Conservation (phyloP, 2,329 filamentous ascomycete genomes). For the Talaromyces pinophilus region DNA sequence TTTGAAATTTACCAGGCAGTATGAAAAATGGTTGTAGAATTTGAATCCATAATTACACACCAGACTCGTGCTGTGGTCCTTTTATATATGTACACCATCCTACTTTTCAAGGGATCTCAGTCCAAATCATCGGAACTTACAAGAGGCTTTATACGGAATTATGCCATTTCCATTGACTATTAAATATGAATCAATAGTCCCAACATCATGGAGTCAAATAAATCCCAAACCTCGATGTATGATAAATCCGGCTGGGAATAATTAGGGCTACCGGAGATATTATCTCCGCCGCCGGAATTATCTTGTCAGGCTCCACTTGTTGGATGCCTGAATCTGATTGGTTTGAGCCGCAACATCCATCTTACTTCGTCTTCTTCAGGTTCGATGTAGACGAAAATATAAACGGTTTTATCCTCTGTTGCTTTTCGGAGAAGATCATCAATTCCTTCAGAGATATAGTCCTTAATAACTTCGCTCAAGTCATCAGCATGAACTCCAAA, state of each 20-base stretch:
- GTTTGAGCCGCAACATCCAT: neutral
- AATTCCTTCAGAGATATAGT: neutral
- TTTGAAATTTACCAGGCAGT: too few relatives aligned
- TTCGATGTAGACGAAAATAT: neutral
- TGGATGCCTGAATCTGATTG: neutral
- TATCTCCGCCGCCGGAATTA: slow-evolving; percentile 20
- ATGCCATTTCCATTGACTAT: neutral
- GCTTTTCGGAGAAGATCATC: neutral
- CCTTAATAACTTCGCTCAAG: too few relatives aligned
- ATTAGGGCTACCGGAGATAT: slow-evolving; percentile 20
- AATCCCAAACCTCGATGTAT: neutral
- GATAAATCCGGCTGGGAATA: neutral
- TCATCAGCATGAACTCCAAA: neutral
- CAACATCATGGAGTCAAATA: neutral
- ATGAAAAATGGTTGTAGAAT: too few relatives aligned
- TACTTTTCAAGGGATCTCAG: neutral
- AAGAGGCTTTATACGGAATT: neutral
- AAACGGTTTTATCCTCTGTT: neutral
- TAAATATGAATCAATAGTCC: neutral
- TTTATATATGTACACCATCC: neutral
- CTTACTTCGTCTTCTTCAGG: neutral
- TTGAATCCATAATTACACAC: too few relatives aligned
- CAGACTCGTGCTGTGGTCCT: too few relatives aligned
- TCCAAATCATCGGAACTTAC: neutral
- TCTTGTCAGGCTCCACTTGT: neutral